These are phyloP conservation scores for Xylaria venustula DNA, from an alignment of 495 filamentous ascomycete genomes.

Conservation along the genomic window DNA sequence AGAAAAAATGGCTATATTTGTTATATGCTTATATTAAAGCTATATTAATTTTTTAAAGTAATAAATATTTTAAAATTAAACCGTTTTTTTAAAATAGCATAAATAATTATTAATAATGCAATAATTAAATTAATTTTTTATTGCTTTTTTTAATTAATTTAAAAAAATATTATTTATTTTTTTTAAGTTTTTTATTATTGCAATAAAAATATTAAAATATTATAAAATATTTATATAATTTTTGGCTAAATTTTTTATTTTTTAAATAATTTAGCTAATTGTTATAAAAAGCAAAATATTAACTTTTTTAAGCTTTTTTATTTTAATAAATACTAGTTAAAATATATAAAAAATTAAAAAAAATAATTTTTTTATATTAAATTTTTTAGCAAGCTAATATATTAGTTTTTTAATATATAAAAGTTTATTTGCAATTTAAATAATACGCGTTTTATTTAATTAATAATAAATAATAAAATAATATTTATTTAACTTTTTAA, in stretches of 20 bases:
- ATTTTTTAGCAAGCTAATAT: too few species aligned
- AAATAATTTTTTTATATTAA: background rate
- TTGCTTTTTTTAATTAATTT: too few species aligned
- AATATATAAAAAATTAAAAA: too few species aligned
- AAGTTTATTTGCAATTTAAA: background rate
- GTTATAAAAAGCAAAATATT: background rate
- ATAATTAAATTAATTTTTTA: too few species aligned
- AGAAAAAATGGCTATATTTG: background rate
- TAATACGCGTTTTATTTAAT: too few species aligned
- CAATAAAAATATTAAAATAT: background rate
- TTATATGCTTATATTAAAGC: background rate
- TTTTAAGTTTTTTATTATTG: background rate
- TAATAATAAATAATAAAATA: background rate
- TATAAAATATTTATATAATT: too few species aligned
- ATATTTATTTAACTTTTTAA: conserved; percentile 2
- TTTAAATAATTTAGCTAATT: background rate
- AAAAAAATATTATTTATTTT: too few species aligned
- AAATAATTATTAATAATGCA: too few species aligned
- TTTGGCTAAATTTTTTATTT: background rate
- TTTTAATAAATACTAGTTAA: too few species aligned
- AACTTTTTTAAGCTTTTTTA: too few species aligned
- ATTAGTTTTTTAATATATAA: background rate
- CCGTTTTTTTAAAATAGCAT: too few species aligned
- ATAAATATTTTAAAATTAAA: background rate
- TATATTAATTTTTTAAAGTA: background rate